Base-by-base conservation (phyloP, 1,139 yeast species). In the Yamadazyma dushanensis region DNA sequence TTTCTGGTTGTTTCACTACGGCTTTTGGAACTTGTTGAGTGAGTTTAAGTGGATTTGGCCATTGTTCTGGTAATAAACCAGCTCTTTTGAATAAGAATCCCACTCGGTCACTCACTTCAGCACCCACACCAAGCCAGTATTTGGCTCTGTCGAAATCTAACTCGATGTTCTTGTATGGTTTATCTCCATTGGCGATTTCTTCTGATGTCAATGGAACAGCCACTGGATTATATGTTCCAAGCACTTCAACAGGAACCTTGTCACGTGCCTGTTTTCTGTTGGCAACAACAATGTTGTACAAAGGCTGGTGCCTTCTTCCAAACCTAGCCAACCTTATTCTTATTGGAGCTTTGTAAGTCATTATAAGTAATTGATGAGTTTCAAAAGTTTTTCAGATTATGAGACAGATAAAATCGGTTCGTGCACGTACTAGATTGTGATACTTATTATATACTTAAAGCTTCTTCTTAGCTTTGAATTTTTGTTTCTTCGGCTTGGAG, bases 101-200 rank as follows among this genome's bases (percentile, higher is more conserved):
- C 9, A 90, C 95, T 4, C 94, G 71, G 29, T 85, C 90, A 22
- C 94, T 81, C 4, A 96, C 95, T 57, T 86, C 95, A 1, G 97
- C 98, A n/a, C 99, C 99, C 11, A 88, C 96, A 54, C 97, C 96
- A 30, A 92, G 67, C 99, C 99, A 92, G 63, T 92, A 94, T 60
- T 88, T 88, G n/a, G 96, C 80, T 49, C 97, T 78, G 46, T 81
- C 80, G 56, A 92, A 88, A 57, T 92, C 97, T 31, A 92, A 68
- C 48, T 80, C 76, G 26, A 92, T 77, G 49, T 89, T 89, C 57
- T 92, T 92, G 37, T 76, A 72, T 16, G 94, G 88, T 45, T 75
- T 69, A 29, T 67, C 62, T n/a, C 80, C 79, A 26, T 47, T 44
- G 16, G 66, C 70, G 45, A 66, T 69, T 47, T 80, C 81, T 47